These are phyloP conservation scores for Castanopsis chinensis DNA, from an alignment of 306 rosid species.

Conservation along the genomic window DNA sequence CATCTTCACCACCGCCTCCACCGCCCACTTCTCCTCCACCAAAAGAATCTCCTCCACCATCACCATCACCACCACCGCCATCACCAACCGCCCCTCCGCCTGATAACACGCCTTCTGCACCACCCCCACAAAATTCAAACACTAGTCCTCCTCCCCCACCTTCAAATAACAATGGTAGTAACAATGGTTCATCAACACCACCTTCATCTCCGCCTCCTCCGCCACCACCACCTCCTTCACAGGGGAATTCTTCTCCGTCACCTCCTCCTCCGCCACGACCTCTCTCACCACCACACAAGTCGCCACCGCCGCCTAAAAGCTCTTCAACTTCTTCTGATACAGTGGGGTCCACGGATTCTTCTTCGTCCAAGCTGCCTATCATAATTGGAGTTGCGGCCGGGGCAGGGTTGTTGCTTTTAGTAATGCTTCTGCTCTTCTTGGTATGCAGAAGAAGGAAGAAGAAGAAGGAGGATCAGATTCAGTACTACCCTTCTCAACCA, in stretches of 20 bases:
- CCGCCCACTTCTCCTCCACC: neutral
- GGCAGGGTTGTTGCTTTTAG: conserved; percentile 43
- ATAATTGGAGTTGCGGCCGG: conserved; percentile 53
- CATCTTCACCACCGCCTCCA: conserved; percentile 23
- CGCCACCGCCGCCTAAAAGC: conserved; percentile 29
- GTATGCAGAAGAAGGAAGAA: conserved; percentile 42
- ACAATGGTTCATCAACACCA: neutral
- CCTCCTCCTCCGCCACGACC: neutral
- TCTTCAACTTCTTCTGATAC: neutral
- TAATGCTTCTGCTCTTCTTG: conserved; percentile 22
- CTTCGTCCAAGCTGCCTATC: conserved; percentile 10
- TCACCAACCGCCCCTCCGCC: neutral
- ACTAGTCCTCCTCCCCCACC: conserved; percentile 29
- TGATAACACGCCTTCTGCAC: neutral
- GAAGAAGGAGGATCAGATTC: conserved; percentile 16
- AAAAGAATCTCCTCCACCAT: neutral
- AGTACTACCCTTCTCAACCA: conserved; percentile 23
- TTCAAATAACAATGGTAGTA: neutral
- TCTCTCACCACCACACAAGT: conserved; percentile 19
- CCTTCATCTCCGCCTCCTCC: conserved; percentile 17
- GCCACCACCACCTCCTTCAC: neutral
- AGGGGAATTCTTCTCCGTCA: neutral
- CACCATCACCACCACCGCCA: conserved; percentile 11
- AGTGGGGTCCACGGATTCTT: neutral
- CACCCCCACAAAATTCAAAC: neutral